Evolutionary conservation across 495 filamentous ascomycete genomes (phyloP).

Genomic region (Podospora australis): DNA sequence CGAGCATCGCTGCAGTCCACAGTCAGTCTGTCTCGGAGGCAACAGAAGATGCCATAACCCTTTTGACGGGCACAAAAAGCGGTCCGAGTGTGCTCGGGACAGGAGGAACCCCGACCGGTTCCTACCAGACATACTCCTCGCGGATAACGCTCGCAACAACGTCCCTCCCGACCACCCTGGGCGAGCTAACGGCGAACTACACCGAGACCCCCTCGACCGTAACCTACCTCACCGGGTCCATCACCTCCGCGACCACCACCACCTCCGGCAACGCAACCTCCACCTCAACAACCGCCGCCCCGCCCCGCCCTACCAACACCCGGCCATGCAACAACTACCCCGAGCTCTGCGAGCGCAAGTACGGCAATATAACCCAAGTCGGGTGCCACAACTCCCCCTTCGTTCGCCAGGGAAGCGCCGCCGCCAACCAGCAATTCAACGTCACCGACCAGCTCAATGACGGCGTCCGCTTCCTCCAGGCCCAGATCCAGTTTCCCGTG

Average conservation of each 20-base stretch:
- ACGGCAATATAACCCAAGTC: conserved; percentile 84
- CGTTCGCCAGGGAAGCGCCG: conserved; percentile 58
- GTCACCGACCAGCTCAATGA: conserved; percentile 76
- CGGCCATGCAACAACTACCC: conserved; percentile 79
- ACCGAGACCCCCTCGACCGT: conserved; percentile 34
- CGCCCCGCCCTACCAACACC: conserved; percentile 53
- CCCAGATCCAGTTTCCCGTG: conserved; percentile 53
- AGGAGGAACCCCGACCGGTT: conserved; percentile 21
- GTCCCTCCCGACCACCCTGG: conserved; percentile 12
- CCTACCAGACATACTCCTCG: conserved; percentile 32
- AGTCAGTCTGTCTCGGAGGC: conserved; percentile 1
- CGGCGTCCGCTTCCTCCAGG: conserved; percentile 86
- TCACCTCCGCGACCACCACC: conserved; percentile 21
- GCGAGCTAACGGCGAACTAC: conserved; percentile 31
- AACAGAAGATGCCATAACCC: conserved; percentile 27
- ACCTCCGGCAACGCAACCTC: conserved; percentile 26
- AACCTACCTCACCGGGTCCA: conserved; percentile 38
- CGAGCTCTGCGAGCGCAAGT: conserved; percentile 76
- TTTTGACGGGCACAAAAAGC: conserved; percentile 33
- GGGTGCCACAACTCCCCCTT: conserved; percentile 87
- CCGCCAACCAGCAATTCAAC: conserved; percentile 66
- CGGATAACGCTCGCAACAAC: conserved; percentile 31
- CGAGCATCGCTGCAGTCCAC: conserved; percentile 2
- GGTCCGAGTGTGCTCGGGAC: conserved; percentile 15
- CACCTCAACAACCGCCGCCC: conserved; percentile 31